Evolutionary conservation across 2,329 filamentous ascomycete species (phyloP).

Genomic region (Lachnellula cervina): DNA sequence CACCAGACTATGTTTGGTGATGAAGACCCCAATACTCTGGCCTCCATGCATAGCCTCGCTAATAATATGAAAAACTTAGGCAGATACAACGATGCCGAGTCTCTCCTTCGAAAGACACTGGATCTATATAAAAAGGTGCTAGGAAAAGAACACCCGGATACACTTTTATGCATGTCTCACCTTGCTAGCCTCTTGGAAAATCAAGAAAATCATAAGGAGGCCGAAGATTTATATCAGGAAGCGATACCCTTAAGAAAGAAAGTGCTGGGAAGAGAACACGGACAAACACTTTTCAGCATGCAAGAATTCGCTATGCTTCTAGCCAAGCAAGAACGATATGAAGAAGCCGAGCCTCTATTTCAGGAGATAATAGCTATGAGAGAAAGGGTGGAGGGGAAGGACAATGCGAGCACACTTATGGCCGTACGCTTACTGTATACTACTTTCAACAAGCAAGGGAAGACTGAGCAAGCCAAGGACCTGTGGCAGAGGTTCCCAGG

Average conservation of each 20-base stretch:
- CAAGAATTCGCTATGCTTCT: background rate
- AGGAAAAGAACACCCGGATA: slow-evolving; percentile 4
- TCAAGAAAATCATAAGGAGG: slow-evolving; percentile 21
- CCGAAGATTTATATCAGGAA: slow-evolving; percentile 12
- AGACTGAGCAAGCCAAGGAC: too few relatives aligned
- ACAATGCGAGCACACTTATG: background rate
- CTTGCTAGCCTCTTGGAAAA: slow-evolving; percentile 10
- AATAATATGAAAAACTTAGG: slow-evolving; percentile 1
- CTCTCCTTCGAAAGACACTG: slow-evolving; percentile 1
- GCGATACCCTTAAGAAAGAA: slow-evolving; percentile 10
- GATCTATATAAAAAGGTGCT: background rate
- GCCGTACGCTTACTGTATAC: too few relatives aligned
- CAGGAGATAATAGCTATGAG: slow-evolving; percentile 2
- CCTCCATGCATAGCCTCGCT: background rate
- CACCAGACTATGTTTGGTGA: background rate
- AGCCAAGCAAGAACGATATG: background rate
- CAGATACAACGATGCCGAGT: slow-evolving; percentile 5
- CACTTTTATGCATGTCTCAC: slow-evolving; percentile 9
- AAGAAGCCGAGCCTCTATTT: background rate
- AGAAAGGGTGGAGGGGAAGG: background rate
- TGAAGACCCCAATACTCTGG: background rate
- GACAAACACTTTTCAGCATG: slow-evolving; percentile 3
- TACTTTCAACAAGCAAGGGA: too few relatives aligned
- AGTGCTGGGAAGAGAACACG: slow-evolving; percentile 8
- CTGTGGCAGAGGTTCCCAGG: too few relatives aligned